A percentile compares a stretch with the other conserved stretches of the same genome.
Conservation (phyloP, 176 grass and related monocot species). For the Raddia guianensis region DNA sequence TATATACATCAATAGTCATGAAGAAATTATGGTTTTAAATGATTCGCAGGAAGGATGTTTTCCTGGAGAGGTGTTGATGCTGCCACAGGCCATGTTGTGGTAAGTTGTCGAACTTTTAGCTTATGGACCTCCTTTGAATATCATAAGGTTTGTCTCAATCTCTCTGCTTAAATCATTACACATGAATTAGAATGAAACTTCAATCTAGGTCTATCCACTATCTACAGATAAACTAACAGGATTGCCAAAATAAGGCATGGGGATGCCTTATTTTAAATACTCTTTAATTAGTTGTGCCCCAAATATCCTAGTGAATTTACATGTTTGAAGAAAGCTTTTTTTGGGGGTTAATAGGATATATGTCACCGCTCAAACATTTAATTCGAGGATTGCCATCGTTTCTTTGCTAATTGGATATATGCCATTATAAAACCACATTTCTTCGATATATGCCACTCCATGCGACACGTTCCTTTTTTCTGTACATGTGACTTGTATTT, state of each 20-base stretch:
- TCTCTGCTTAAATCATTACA: not conserved
- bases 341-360: too few species aligned
- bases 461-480: too few species aligned
- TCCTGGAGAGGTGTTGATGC: slow-evolving; percentile 73
- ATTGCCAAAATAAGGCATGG: not conserved
- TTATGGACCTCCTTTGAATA: not conserved
- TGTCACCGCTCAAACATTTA: too few species aligned
- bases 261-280: not conserved
- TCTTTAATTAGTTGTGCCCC: not conserved
- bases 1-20: not conserved
- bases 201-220: not conserved
- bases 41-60: slow-evolving; percentile 61
- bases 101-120: slow-evolving; percentile 27
- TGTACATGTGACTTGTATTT: too few species aligned
- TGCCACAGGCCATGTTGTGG: slow-evolving; percentile 60
- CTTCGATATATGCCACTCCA: too few species aligned
- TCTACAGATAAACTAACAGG: not conserved
- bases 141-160: not conserved
- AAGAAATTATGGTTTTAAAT: not conserved
- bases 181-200: not conserved
- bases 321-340: not conserved
- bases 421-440: too few species aligned
- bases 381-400: too few species aligned
- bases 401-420: too few species aligned
- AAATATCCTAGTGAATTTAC: not conserved